A percentile compares a stretch with the other conserved stretches of the same genome.
Evolutionary conservation across 768 basidiomycete species (phyloP).

Genomic region (Amanita rimosa): DNA sequence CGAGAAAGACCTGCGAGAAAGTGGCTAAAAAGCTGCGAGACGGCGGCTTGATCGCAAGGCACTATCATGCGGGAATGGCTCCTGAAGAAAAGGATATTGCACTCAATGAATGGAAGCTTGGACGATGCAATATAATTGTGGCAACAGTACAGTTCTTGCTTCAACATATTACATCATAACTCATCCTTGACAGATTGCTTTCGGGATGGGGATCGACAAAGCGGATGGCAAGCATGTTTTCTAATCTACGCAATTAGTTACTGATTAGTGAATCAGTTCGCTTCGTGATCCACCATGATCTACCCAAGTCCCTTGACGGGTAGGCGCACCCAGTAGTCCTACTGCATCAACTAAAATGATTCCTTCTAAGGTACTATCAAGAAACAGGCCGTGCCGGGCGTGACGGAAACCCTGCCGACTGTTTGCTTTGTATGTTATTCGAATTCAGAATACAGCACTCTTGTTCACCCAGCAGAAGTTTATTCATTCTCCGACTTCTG

Average conservation of each 20-base stretch:
- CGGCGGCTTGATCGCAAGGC: constrained; percentile 49
- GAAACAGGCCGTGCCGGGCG: constrained; percentile 96
- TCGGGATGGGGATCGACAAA: constrained; percentile 97
- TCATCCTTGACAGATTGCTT: constrained; percentile 58
- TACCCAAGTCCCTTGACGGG: constrained; percentile 81
- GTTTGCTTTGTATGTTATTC: constrained; percentile 64
- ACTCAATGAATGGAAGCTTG: constrained; percentile 66
- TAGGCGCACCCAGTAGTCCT: constrained; percentile 22
- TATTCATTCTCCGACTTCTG: constrained; percentile 52
- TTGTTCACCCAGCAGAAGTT: constrained; percentile 30
- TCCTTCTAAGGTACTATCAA: constrained; percentile 62
- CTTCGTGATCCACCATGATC: constrained; percentile 80
- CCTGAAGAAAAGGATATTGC: constrained; percentile 48
- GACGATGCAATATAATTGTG: constrained; percentile 70
- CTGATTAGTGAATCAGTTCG: constrained; percentile 42
- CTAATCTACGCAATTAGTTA: neutral
- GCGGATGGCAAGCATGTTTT: constrained; percentile 40
- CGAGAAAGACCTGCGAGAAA: constrained; percentile 67
- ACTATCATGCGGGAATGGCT: constrained; percentile 81
- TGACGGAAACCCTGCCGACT: constrained; percentile 76
- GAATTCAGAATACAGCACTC: neutral
- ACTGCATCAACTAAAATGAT: neutral
- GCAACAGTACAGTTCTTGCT: constrained; percentile 57
- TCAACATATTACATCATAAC: constrained; percentile 3
- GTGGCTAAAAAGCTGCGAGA: constrained; percentile 59